Conservation (phyloP, 2,329 filamentous ascomycete species). For the Hymenoscyphus fraxineus region DNA sequence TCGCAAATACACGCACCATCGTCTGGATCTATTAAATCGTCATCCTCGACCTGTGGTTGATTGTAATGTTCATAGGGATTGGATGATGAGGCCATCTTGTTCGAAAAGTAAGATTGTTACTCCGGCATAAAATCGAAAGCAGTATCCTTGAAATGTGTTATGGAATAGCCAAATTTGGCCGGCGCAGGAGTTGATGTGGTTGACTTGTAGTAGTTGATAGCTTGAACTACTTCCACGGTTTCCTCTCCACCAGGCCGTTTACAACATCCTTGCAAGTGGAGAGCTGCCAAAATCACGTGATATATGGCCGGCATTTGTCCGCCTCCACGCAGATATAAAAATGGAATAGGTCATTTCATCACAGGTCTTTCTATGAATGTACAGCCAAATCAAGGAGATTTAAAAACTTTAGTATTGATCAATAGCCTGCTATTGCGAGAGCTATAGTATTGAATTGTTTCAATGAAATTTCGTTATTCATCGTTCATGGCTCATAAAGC, state of each 20-base stretch:
- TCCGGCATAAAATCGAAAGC: not conserved
- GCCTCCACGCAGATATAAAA: not conserved
- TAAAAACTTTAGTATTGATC: not conserved
- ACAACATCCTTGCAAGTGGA: not conserved
- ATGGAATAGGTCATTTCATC: not conserved
- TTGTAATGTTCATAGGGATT: conserved; percentile 56
- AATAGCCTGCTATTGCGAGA: not conserved
- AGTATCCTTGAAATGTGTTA: not conserved
- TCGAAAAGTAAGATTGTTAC: not conserved
- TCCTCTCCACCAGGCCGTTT: not conserved
- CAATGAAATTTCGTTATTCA: not conserved
- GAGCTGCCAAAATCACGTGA: not conserved
- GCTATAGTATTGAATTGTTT: not conserved
- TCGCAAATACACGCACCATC: conserved; percentile 54
- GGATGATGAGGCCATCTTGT: conserved; percentile 36
- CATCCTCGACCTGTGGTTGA: conserved; percentile 57
- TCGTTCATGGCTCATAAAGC: not conserved
- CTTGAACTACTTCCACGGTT: not conserved
- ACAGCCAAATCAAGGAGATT: not conserved
- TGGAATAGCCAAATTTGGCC: not conserved
- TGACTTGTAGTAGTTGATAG: not conserved
- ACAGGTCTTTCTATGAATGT: not conserved
- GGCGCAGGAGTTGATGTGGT: not conserved
- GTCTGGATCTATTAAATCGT: conserved; percentile 75
- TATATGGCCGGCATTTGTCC: not conserved